A percentile compares a stretch with the other conserved stretches of the same genome.
Evolutionary conservation across 164 flowering plant species (phyloP).

Genomic region (Nymphaea thermarum): DNA sequence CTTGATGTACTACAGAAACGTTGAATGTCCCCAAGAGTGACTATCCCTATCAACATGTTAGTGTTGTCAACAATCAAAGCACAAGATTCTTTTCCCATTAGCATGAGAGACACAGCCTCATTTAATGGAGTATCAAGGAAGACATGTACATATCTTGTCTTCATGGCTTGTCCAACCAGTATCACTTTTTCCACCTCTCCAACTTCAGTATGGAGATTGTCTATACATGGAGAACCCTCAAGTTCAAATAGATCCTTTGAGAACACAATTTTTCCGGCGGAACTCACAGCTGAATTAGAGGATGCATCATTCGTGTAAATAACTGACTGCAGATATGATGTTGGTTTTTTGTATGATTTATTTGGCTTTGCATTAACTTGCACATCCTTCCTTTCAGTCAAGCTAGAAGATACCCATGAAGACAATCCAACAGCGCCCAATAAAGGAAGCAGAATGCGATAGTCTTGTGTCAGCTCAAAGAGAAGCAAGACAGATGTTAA

Average conservation of each 20-base stretch:
- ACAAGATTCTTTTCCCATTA: slow-evolving; percentile 66
- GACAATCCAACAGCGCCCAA: slow-evolving; percentile 89
- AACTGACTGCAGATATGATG: slow-evolving; percentile 8
- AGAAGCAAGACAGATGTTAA: slow-evolving; percentile 84
- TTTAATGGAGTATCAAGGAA: slow-evolving; percentile 36
- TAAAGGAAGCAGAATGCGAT: slow-evolving; percentile 82
- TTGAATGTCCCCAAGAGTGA: slow-evolving; percentile 62
- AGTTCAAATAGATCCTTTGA: slow-evolving; percentile 49
- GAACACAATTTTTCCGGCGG: slow-evolving; percentile 9
- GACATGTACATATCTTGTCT: slow-evolving; percentile 49
- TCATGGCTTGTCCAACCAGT: slow-evolving; percentile 80
- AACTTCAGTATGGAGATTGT: slow-evolving; percentile 22
- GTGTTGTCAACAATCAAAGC: slow-evolving; percentile 57
- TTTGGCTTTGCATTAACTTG: background rate
- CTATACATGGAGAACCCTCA: slow-evolving; percentile 64
- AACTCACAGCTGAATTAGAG: background rate
- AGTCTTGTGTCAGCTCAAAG: slow-evolving; percentile 88
- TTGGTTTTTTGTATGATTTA: slow-evolving; percentile 7
- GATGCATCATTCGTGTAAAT: slow-evolving; percentile 12
- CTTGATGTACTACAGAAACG: slow-evolving; percentile 35
- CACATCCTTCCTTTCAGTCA: slow-evolving; percentile 24
- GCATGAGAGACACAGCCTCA: slow-evolving; percentile 70
- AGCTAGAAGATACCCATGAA: slow-evolving; percentile 75
- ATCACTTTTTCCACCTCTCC: slow-evolving; percentile 31
- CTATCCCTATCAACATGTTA: slow-evolving; percentile 32